phyloP scores from a whole-genome alignment of 495 filamentous ascomycete genomes.

The Aspergillus steynii region DNA sequence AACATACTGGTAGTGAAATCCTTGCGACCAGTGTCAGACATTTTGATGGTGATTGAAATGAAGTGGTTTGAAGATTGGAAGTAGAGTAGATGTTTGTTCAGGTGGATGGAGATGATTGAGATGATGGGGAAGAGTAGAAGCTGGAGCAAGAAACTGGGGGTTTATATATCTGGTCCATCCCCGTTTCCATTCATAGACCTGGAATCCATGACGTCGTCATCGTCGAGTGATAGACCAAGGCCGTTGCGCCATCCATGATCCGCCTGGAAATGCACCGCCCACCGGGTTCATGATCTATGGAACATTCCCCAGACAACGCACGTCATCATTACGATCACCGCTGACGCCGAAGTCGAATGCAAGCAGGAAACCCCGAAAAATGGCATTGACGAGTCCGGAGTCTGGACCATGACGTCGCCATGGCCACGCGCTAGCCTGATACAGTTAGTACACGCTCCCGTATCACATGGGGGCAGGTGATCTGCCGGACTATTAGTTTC shows the following conservation, averaged over 20 bases:
- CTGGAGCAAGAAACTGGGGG: neutral
- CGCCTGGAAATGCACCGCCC: neutral
- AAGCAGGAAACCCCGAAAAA: neutral
- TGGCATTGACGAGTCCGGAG: neutral
- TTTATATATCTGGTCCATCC: neutral
- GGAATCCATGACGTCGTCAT: neutral
- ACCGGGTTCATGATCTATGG: no score
- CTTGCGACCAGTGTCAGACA: conserved; percentile 72
- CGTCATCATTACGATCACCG: neutral
- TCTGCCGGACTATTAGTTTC: conserved; percentile 15
- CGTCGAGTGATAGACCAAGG: neutral
- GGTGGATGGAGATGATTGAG: conserved; percentile 1
- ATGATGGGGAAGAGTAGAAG: neutral
- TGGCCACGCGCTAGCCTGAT: conserved; percentile 1
- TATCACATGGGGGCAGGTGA: neutral
- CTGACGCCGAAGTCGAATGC: neutral
- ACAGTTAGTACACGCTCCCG: neutral
- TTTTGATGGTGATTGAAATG: conserved; percentile 40
- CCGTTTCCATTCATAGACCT: conserved; percentile 1
- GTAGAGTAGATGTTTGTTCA: conserved; percentile 14
- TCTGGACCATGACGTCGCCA: conserved; percentile 16
- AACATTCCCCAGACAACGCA: neutral
- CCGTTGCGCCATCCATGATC: neutral
- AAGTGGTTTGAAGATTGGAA: conserved; percentile 12
- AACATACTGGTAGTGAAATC: conserved; percentile 59